Percentiles rank a stretch among this genome's conserved stretches.
Conservation (phyloP, 2,329 filamentous ascomycete genomes). For the Paecilomyces formosus region DNA sequence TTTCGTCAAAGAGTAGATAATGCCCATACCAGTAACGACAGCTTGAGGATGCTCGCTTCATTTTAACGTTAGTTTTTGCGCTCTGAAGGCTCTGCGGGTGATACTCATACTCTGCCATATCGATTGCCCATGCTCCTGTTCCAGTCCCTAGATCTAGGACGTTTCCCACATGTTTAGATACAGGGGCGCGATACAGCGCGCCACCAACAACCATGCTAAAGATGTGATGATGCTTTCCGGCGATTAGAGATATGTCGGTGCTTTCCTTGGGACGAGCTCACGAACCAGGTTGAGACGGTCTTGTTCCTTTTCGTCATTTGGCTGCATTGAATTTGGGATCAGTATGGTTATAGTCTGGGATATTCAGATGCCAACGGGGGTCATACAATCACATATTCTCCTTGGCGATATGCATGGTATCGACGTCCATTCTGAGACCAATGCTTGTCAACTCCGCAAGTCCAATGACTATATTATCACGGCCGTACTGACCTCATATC, state of each 20-base stretch:
- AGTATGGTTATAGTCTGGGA: not conserved
- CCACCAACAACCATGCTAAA: conserved; percentile 11
- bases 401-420: conserved; percentile 17
- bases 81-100: not conserved
- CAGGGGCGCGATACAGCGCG: conserved; percentile 8
- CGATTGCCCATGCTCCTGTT: conserved; percentile 32
- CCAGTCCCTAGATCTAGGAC: conserved; percentile 32
- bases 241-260: not conserved
- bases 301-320: conserved; percentile 17
- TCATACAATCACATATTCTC: conserved; percentile 11
- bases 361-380: not conserved
- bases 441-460: not conserved
- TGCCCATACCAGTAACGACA: conserved; percentile 16
- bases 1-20: not conserved
- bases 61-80: not conserved
- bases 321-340: conserved; percentile 2
- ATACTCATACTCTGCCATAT: conserved; percentile 24
- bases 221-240: conserved; percentile 14
- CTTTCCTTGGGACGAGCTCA: not conserved
- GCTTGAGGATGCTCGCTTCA: conserved; percentile 20
- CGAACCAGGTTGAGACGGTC: conserved; percentile 12
- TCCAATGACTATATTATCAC: not conserved
- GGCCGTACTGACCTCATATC: not conserved
- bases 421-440: conserved; percentile 18
- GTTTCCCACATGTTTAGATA: conserved; percentile 10